Evolutionary conservation across 2,329 filamentous ascomycete genomes (phyloP).

Genomic region (Talaromyces sp.): DNA sequence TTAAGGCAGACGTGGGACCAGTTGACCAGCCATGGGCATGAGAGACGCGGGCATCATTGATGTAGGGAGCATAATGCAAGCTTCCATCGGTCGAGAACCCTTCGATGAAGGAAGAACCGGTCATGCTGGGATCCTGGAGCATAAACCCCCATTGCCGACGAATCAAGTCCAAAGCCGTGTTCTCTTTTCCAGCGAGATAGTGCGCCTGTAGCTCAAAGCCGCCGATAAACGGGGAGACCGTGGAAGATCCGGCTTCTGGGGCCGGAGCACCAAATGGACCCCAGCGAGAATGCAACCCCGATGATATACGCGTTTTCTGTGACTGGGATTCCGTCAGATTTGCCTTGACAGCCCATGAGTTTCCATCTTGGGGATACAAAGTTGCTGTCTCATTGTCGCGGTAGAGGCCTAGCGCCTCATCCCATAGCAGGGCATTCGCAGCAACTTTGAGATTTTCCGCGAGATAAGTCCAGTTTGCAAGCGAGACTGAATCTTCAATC

Average conservation of each 20-base stretch:
- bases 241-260: constrained; percentile 36
- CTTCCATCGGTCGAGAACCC: constrained; percentile 47
- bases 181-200: constrained; percentile 37
- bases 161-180: constrained; percentile 41
- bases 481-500: neutral
- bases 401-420: constrained; percentile 24
- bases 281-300: constrained; percentile 44
- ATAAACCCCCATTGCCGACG: constrained; percentile 49
- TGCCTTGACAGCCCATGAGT: constrained; percentile 6
- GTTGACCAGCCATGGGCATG: constrained; percentile 54
- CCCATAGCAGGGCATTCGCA: constrained; percentile 29
- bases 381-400: constrained; percentile 23
- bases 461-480: constrained; percentile 21
- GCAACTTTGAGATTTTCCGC: constrained; percentile 24
- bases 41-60: constrained; percentile 46
- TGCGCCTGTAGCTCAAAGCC: constrained; percentile 46
- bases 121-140: constrained; percentile 54
- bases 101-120: constrained; percentile 52
- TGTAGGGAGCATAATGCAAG: constrained; percentile 50
- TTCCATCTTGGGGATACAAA: constrained; percentile 10
- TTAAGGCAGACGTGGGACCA: constrained; percentile 46
- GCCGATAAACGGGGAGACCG: constrained; percentile 43
- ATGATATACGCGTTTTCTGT: constrained; percentile 38
- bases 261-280: constrained; percentile 45
- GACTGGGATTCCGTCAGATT: neutral